phyloP scores from a whole-genome alignment of 1,284 basidiomycete genomes.

The Apiotrichum veenhuisii region DNA sequence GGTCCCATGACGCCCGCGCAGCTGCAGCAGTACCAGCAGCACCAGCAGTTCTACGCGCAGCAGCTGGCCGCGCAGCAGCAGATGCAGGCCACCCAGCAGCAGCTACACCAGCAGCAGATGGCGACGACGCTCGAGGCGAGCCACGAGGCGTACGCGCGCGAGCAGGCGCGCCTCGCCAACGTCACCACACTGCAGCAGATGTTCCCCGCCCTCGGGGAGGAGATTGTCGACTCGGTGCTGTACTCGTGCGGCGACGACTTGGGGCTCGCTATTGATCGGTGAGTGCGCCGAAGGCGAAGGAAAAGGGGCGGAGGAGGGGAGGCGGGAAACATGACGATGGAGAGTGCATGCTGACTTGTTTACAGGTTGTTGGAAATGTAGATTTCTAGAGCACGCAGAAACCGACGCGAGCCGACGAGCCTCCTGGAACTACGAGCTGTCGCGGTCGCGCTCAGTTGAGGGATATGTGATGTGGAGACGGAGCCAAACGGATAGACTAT shows the following conservation, averaged over 20 bases:
- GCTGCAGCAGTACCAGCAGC: background rate
- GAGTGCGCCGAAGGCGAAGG: too few relatives aligned
- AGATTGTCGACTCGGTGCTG: conserved; percentile 79
- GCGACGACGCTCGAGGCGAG: conserved; percentile 34
- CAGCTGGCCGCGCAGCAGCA: background rate
- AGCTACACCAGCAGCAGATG: conserved; percentile 12
- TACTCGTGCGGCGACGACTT: conserved; percentile 83
- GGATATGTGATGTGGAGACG: too few relatives aligned
- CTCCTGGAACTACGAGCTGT: too few relatives aligned
- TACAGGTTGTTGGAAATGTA: too few relatives aligned
- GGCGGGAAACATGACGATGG: too few relatives aligned
- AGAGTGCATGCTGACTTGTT: too few relatives aligned
- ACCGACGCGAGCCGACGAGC: too few relatives aligned
- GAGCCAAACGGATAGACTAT: too few relatives aligned
- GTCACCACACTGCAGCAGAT: conserved; percentile 74
- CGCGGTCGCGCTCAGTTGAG: too few relatives aligned
- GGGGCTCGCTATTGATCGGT: conserved; percentile 75
- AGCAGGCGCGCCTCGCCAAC: conserved; percentile 26
- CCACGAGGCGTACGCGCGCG: conserved; percentile 26
- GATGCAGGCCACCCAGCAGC: background rate
- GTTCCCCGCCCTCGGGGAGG: conserved; percentile 73
- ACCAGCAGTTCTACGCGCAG: background rate
- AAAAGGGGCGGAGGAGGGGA: too few relatives aligned
- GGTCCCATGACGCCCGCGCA: background rate
- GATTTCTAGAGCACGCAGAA: too few relatives aligned